Base-by-base conservation (phyloP, 2,329 filamentous ascomycete species). In the Aquanectria penicillioides region DNA sequence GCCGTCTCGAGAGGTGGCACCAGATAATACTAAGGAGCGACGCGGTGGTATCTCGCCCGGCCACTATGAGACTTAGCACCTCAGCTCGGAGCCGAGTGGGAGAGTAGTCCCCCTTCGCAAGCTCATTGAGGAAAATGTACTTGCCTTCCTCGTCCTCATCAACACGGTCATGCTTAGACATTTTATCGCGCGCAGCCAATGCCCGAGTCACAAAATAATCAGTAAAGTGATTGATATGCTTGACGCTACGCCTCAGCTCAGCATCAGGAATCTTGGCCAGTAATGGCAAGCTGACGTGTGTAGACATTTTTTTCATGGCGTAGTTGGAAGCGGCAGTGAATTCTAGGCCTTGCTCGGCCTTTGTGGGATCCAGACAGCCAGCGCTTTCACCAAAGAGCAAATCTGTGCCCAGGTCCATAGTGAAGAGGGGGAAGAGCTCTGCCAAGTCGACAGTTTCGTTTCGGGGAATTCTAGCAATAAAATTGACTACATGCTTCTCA, bases 21-120 rank as follows among this genome's bases (percentile, higher is more conserved):
- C 77, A 75, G 2, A 71, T 48, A 47, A 71, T 70, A 18, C 70
- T 67, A 6, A 78, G 68, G 4, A 75, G 59, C 12, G 71, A 68
- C 1, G 74, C 76, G 2, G 77, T 79, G 4, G 77, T 78, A 58
- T 80, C 77, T 4, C 77, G 65, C 2, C 73, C 74, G 5, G 75
- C 77, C 3, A 77, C 57, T 36, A 69, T 61, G 41, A 78, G 68
- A 37, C 74, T 73, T 44, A 78, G 53, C 6, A 77, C 55, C 29
- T 72, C 60, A 7, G 66, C 62, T 15, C 37, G 10, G 38, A 20
- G 46, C 22, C 34, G 6, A 31, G 40, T 2, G 6, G 52, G 29
- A 29, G 28, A 17, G 20, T 33, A 4, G 31, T 61, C 15, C 8
- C 40, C 31, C 26, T 40, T 38, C 0, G 48, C 52, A 6, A 62